phyloP scores from a whole-genome alignment of 371 early-diverging fungal genomes.

The Blakeslea trispora region DNA sequence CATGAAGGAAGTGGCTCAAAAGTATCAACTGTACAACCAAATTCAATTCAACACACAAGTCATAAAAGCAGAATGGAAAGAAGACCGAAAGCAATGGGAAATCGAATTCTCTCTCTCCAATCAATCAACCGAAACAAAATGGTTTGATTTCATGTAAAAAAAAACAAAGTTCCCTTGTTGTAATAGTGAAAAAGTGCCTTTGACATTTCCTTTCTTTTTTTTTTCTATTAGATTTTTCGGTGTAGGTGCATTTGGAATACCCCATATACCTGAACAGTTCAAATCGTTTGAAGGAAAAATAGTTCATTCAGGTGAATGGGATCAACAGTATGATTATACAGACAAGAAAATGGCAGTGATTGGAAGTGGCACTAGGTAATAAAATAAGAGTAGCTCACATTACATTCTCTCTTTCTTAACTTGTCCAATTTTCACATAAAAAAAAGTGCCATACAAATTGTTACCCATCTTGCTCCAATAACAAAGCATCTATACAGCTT shows the following conservation, averaged over 20 bases:
- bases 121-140: conserved; percentile 13
- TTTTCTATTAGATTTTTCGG: conserved; percentile 1
- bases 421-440: no score
- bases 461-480: conserved; percentile 41
- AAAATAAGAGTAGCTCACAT: neutral
- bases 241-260: conserved; percentile 51
- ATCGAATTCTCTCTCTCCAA: conserved; percentile 21
- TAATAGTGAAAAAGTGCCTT: no score
- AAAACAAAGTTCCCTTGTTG: no score
- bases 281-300: conserved; percentile 46
- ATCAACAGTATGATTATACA: conserved; percentile 44
- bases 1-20: conserved; percentile 47
- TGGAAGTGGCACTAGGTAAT: conserved; percentile 59
- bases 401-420: neutral
- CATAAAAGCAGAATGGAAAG: conserved; percentile 44
- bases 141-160: conserved; percentile 41
- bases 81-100: conserved; percentile 48
- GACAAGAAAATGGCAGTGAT: conserved; percentile 55
- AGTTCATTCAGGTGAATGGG: conserved; percentile 57
- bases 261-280: conserved; percentile 53
- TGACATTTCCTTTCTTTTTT: no score
- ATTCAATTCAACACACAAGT: conserved; percentile 53
- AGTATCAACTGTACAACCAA: conserved; percentile 48
- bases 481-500: conserved; percentile 45
- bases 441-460: conserved; percentile 56